Evolutionary conservation across 1,284 basidiomycete species (phyloP), one percentile per base, ranked within the genome.

Genomic region (Filobasidium uniguttulatum): DNA sequence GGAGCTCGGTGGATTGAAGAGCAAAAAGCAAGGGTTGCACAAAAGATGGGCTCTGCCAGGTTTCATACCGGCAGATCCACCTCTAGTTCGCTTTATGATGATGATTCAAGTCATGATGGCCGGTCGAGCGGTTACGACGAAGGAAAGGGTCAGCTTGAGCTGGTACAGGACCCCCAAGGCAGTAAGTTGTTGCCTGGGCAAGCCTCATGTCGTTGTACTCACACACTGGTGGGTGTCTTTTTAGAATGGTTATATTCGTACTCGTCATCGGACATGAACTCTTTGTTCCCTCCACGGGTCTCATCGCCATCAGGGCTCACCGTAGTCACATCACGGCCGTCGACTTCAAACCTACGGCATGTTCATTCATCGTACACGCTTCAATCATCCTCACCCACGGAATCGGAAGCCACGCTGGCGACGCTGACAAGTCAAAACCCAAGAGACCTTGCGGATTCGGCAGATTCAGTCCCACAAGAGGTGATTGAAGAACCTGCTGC

Each of bases 1-100:
- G 83, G 83, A 0, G 77, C 77, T 3, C 76, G 81, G 35, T 91
- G 87, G 88, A 66, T 91, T 36, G 75, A 77, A 26, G 85, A 89
- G 55, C 87, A 91, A 66, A 84, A 78, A 48, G 75, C 78, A 35
- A 57, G 68, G 19, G 61, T 60, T 3, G 54, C 54, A 38, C 55
- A 60, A 37, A 60, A 58, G 37, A 55, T 60, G 3, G 59, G 55
- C 1, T 54, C 56, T 40, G 44, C 49, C 43, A 23, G 50, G 35
- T 34, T 46, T 49, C 25, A 17, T 14, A 41, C 37, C 5, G 33
- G 54, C 12, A 30, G 49, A 10, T 50, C 59, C 44, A 30, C 56
- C 30, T 60, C 46, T 5, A 34, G 25, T 5, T 44, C 33, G 10
- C n/a, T 25, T 4, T 15, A 29, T 4, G 41, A 30, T 14, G 52